Evolutionary conservation across 2,329 filamentous ascomycete species (phyloP).

Genomic region (Daldinia eschscholtzii): DNA sequence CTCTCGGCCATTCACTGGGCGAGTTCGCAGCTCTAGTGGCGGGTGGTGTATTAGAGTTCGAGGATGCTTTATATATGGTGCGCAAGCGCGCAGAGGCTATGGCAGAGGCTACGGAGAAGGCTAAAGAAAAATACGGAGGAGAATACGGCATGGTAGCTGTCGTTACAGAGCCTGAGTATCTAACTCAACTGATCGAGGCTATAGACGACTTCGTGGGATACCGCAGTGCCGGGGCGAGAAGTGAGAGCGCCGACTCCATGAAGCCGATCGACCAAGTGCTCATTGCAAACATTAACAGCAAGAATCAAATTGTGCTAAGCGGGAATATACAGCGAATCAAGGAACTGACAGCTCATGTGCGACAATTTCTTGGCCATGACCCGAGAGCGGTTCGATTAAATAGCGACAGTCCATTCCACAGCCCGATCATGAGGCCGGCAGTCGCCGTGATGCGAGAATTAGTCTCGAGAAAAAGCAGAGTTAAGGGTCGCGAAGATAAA

Average conservation of each 20-base stretch:
- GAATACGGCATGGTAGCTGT: constrained; percentile 96
- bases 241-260: constrained; percentile 74
- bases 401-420: constrained; percentile 91
- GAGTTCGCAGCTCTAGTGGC: constrained; percentile 94
- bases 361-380: constrained; percentile 92
- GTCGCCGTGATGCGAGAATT: constrained; percentile 78
- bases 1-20: constrained; percentile 89
- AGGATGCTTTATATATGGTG: constrained; percentile 82
- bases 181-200: constrained; percentile 75
- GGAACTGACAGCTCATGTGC: constrained; percentile 83
- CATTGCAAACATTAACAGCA: constrained; percentile 94
- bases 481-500: constrained; percentile 65
- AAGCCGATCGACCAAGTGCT: constrained; percentile 87
- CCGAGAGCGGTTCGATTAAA: constrained; percentile 88
- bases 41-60: constrained; percentile 81
- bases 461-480: constrained; percentile 70
- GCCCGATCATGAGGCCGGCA: constrained; percentile 89
- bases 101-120: constrained; percentile 78
- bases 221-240: constrained; percentile 72
- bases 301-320: constrained; percentile 95
- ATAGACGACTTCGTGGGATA: constrained; percentile 85
- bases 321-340: constrained; percentile 87
- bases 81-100: constrained; percentile 84
- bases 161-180: constrained; percentile 85
- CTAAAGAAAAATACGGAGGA: constrained; percentile 75